Base-by-base conservation (phyloP, 306 rosid species). In the Trichosanthes cucumerina region DNA sequence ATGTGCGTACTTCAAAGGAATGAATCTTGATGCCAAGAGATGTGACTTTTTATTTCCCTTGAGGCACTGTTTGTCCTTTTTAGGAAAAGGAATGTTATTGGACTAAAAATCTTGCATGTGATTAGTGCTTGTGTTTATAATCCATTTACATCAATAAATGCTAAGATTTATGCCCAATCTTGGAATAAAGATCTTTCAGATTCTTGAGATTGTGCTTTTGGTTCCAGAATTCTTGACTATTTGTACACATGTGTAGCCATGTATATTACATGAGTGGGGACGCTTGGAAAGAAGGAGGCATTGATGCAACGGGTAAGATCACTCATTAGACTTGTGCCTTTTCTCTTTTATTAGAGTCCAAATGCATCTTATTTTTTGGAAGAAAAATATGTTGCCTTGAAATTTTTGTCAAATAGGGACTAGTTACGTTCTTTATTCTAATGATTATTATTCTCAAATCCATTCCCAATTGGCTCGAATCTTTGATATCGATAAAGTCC, bases 271-370 rank as follows among this genome's bases (percentile, higher is more conserved):
- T 96, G 99, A 96, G 99, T 79, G 99, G 99, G 58, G 99, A 96
- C 66, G 96, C 97, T 78, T 96, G 99, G 99, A 96, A 96, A 84
- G 99, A 91, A 84, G 99, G 99, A 72, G 99, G 99, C 62, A 96
- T 96, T 59, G 99, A 96, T 88, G 96, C 91, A 82, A 96, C 99
- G 69, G 99, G 99, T 96, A 79, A 91, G 91, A 74, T 49, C 41
- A 72, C 59, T 16, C 43, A 33, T 33, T 74, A 33, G 78, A 52
- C 62, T 74, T 33, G 63, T 19, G 47, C 31, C 46, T 74, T 74
- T 74, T 33, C 33, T 74, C 16, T 9, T 73, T 31, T 16, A 31
- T 50, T 74, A 31, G 62, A 18, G 18, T 31, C 11, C 44, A 46
- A 26, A 47, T 26, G 6, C 59, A 16, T 70, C 3, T 2, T 6